Evolutionary conservation across 2,329 filamentous ascomycete species (phyloP), one percentile per base, ranked within the genome.

Genomic region (Monascus ruber): DNA sequence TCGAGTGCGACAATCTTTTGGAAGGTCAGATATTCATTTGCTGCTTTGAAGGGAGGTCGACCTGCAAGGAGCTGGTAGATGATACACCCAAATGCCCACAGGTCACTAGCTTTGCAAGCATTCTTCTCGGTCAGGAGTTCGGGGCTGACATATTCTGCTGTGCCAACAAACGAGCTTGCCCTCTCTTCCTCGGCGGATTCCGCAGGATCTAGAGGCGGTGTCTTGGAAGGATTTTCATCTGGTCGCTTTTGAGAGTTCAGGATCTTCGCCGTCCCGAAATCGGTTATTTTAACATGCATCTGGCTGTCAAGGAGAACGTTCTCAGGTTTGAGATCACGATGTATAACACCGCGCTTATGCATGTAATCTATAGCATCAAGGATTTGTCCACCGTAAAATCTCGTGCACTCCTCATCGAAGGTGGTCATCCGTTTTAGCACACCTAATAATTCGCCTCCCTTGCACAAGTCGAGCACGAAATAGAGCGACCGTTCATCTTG

Each of bases 11-110:
- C 85, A 56, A 98, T 98, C 64, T 96, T 98, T 60, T 98, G 91
- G 57, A 98, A 98, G 0, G 91, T 98, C 56, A 91, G 74, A 54
- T 96, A 98, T 59, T 98, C 91, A 50, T 94, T 95, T 9, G 75
- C 83, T 32, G 84, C 91, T 61, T 98, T 98, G 70, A 98, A 98
- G 0, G 91, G 91, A 5, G 91, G 91, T 43, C 91, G 74, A n/a
- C 91, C 91, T n/a, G 85, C 84, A 28, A 98, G 70, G 25, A 98
- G 74, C 62, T 98, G 91, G 60, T 94, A 98, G 46, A 98, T 79
- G 51, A 98, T 98, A 66, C 91, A 98, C 6, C 91, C 91, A 67
- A 94, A 98, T 2, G 91, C 91, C 91, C 91, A 98, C 36, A 98
- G 65, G 64, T 98, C 91, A 61, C 91, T 96, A 33, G 89, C 85